Evolutionary conservation across 2,329 filamentous ascomycete species (phyloP).

Genomic region (Cercospora berteroae): DNA sequence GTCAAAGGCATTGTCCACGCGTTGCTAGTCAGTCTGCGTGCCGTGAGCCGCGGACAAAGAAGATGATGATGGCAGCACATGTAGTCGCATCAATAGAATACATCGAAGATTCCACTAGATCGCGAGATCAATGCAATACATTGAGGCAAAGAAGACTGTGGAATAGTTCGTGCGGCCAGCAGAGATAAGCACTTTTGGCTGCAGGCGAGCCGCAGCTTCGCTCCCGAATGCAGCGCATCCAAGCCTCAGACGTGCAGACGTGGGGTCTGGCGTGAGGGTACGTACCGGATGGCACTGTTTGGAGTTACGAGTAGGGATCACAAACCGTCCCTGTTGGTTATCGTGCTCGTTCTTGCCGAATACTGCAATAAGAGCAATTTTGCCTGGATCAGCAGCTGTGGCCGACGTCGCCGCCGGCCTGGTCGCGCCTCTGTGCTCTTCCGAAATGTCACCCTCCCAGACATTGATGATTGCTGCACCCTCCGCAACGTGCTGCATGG

Average conservation of each 20-base stretch:
- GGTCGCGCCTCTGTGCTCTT: not conserved
- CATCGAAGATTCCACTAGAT: not conserved
- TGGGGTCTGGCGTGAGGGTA: conserved; percentile 1
- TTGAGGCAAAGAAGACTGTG: not conserved
- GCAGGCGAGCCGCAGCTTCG: not conserved
- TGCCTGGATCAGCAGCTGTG: not conserved
- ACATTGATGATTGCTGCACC: not conserved
- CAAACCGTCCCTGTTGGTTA: conserved; percentile 7
- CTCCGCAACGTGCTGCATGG: not conserved
- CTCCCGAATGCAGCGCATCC: conserved; percentile 5
- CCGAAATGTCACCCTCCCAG: not conserved
- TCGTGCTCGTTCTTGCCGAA: conserved; percentile 6
- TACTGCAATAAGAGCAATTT: not conserved
- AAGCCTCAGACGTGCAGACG: conserved; percentile 5
- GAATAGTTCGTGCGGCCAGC: not conserved
- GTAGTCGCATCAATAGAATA: not conserved
- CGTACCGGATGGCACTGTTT: not conserved
- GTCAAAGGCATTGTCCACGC: not conserved
- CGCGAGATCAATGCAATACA: not conserved
- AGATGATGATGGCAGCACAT: not conserved
- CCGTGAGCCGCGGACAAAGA: not conserved
- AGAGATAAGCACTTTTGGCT: conserved; percentile 5
- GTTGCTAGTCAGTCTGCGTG: not conserved
- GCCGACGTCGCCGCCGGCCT: conserved; percentile 1
- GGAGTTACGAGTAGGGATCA: conserved; percentile 11